Percentiles rank a stretch among this genome's conserved stretches.
These are phyloP conservation scores for Parachaetomium inaequale DNA, from an alignment of 495 filamentous ascomycete species.

Conservation along the genomic window DNA sequence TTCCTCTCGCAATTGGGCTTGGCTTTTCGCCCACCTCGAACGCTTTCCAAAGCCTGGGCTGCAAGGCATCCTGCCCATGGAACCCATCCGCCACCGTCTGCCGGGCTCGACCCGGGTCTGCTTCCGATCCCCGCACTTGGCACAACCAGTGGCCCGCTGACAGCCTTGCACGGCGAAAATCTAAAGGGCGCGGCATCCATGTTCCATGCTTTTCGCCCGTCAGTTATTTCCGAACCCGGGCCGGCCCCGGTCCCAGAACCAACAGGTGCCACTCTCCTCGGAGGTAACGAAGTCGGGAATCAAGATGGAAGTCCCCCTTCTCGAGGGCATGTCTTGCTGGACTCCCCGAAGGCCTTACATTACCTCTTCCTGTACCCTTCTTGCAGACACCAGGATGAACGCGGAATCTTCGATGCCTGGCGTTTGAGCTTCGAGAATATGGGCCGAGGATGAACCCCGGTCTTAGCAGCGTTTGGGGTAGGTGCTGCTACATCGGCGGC, in stretches of 20 bases:
- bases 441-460: slow-evolving; percentile 2
- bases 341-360: too few relatives aligned
- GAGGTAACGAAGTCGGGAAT: background rate
- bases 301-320: too few relatives aligned
- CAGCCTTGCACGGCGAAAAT: slow-evolving; percentile 6
- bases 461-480: background rate
- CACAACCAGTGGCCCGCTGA: background rate
- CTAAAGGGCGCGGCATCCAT: background rate
- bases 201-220: background rate
- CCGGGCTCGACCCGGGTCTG: background rate
- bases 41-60: background rate
- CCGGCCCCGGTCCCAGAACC: background rate
- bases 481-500: slow-evolving; percentile 9
- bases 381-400: background rate
- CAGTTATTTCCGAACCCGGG: slow-evolving; percentile 15
- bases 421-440: too few relatives aligned
- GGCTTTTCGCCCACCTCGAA: background rate
- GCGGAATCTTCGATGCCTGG: background rate
- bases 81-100: background rate
- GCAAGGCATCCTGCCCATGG: background rate
- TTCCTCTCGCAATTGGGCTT: background rate
- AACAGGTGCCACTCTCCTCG: background rate
- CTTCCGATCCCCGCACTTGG: slow-evolving; percentile 11
- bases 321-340: too few relatives aligned
- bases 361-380: too few relatives aligned